These are phyloP conservation scores for Ophiostoma australiae DNA, from an alignment of 2,329 filamentous ascomycete species.

Conservation along the genomic window DNA sequence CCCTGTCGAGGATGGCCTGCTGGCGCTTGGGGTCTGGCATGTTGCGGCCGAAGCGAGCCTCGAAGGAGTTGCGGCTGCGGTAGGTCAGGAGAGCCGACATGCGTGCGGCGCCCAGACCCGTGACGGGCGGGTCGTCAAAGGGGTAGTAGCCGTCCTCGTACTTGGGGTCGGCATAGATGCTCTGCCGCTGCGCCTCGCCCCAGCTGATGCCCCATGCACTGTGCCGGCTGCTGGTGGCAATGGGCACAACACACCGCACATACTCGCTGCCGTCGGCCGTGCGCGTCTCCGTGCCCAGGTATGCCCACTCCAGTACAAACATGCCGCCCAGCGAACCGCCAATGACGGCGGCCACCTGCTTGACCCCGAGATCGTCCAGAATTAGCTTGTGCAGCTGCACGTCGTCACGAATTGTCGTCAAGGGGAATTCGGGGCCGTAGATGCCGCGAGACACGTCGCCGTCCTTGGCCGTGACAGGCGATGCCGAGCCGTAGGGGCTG, in stretches of 20 bases:
- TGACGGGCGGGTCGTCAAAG: slow-evolving; percentile 78
- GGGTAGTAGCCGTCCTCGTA: slow-evolving; percentile 96
- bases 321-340: slow-evolving; percentile 85
- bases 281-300: slow-evolving; percentile 62
- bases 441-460: slow-evolving; percentile 66
- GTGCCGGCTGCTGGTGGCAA: slow-evolving; percentile 78
- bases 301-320: slow-evolving; percentile 88
- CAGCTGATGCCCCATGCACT: slow-evolving; percentile 89
- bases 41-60: slow-evolving; percentile 89
- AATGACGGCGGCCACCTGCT: slow-evolving; percentile 71
- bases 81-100: slow-evolving; percentile 97
- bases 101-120: slow-evolving; percentile 85
- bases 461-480: slow-evolving; percentile 81
- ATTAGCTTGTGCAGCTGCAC: slow-evolving; percentile 83
- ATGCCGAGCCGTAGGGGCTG: slow-evolving; percentile 82
- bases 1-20: slow-evolving; percentile 72
- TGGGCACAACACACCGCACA: slow-evolving; percentile 73
- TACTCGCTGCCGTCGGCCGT: slow-evolving; percentile 48
- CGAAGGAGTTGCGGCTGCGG: slow-evolving; percentile 93
- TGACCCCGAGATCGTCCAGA: slow-evolving; percentile 73
- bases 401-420: slow-evolving; percentile 93
- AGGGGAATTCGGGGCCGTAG: slow-evolving; percentile 92
- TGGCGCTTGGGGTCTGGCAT: slow-evolving; percentile 77
- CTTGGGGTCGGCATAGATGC: slow-evolving; percentile 96
- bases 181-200: slow-evolving; percentile 83